Evolutionary conservation across 2,329 filamentous ascomycete species (phyloP).

Genomic region (Juglanconis oblonga): DNA sequence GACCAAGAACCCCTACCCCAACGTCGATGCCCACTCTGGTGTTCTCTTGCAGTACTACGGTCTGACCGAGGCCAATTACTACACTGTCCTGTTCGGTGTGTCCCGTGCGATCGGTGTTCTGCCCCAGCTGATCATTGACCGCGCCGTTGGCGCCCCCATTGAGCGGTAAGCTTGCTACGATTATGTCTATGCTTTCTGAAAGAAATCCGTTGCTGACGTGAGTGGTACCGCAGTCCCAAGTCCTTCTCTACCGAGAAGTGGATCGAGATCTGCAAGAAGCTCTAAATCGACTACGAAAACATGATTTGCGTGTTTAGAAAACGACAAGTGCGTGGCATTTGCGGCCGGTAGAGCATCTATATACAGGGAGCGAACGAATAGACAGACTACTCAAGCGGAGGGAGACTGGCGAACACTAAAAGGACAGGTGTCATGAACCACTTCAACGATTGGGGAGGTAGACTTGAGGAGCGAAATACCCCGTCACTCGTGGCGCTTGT

Average conservation of each 20-base stretch:
- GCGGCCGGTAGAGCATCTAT: conserved; percentile 24
- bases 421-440: conserved; percentile 9
- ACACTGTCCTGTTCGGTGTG: conserved; percentile 99
- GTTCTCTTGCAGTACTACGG: conserved; percentile 99
- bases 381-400: conserved; percentile 18
- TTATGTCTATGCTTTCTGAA: not conserved
- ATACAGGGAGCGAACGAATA: conserved; percentile 29
- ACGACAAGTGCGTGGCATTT: conserved; percentile 21
- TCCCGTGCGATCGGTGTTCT: conserved; percentile 97
- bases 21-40: conserved; percentile 98
- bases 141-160: conserved; percentile 92
- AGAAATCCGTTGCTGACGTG: conserved; percentile 9
- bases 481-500: conserved; percentile 19
- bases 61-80: conserved; percentile 98
- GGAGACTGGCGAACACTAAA: conserved; percentile 14
- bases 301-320: not conserved
- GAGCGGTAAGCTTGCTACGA: conserved; percentile 58
- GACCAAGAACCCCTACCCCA: conserved; percentile 99
- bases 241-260: conserved; percentile 97
- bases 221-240: conserved; percentile 61
- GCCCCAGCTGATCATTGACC: conserved; percentile 99
- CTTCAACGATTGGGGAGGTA: conserved; percentile 15
- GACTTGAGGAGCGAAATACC: conserved; percentile 17
- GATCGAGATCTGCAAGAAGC: conserved; percentile 87
- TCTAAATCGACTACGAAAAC: conserved; percentile 55